A percentile compares a stretch with the other conserved stretches of the same genome.
Conservation (phyloP, 441 rosid genomes). For the Erodium texanum region DNA sequence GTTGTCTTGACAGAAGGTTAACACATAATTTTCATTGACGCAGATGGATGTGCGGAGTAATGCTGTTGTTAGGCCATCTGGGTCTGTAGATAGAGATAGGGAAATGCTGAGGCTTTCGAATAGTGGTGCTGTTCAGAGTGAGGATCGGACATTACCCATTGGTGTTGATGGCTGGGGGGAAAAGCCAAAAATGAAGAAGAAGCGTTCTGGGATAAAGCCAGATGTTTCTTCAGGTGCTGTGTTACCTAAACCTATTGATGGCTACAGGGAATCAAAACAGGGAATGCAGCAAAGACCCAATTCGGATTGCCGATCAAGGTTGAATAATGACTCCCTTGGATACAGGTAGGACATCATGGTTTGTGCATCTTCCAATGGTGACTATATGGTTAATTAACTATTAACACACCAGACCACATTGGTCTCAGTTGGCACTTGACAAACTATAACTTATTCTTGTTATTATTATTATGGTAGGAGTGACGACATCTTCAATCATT, state of each 20-base stretch:
- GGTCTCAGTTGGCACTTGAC: neutral
- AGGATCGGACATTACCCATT: slow-evolving; percentile 63
- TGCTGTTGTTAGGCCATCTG: slow-evolving; percentile 56
- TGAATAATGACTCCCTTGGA: slow-evolving; percentile 66
- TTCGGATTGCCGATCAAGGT: slow-evolving; percentile 58
- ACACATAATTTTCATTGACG: slow-evolving; percentile 23
- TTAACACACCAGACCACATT: neutral
- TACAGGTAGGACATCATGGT: slow-evolving; percentile 46
- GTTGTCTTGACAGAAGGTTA: slow-evolving; percentile 5
- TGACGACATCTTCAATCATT: too few relatives aligned
- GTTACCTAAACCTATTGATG: slow-evolving; percentile 54
- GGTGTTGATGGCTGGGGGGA: slow-evolving; percentile 89
- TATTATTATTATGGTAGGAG: neutral
- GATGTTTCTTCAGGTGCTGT: slow-evolving; percentile 52
- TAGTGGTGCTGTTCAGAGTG: slow-evolving; percentile 49
- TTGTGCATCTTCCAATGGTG: slow-evolving; percentile 9
- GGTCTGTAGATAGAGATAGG: slow-evolving; percentile 63
- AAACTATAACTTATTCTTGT: neutral
- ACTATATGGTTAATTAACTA: slow-evolving; percentile 6
- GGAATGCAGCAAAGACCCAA: slow-evolving; percentile 60
- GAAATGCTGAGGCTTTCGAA: slow-evolving; percentile 53
- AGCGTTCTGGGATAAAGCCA: slow-evolving; percentile 82
- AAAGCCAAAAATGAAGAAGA: slow-evolving; percentile 92
- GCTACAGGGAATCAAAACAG: slow-evolving; percentile 66
- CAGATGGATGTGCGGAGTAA: slow-evolving; percentile 68